Evolutionary conservation across 768 basidiomycete genomes (phyloP).

Genomic region (Hemileccinum impolitum): DNA sequence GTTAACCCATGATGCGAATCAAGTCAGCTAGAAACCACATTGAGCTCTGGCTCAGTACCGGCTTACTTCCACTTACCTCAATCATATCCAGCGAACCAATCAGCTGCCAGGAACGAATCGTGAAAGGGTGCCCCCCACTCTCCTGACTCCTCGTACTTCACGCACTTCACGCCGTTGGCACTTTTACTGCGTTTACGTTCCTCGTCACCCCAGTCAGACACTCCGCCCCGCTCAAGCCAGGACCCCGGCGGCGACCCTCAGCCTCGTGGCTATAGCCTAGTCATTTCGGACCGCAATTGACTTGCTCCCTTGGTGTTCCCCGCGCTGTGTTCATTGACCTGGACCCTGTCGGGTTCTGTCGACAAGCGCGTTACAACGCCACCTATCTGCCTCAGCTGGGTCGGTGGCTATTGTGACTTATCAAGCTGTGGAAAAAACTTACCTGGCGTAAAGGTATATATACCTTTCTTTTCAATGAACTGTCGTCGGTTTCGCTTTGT

Average conservation of each 20-base stretch:
- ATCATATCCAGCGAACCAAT: conserved; percentile 3
- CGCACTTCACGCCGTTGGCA: conserved; percentile 1
- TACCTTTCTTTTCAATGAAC: conserved; percentile 1
- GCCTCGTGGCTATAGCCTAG: conserved; percentile 14
- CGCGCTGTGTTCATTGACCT: conserved; percentile 5
- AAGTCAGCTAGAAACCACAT: background rate
- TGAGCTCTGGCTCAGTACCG: background rate
- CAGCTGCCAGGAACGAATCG: conserved; percentile 3
- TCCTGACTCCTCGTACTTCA: conserved; percentile 1
- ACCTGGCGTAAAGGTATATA: conserved; percentile 16
- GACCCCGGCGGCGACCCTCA: background rate
- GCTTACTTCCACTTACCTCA: conserved; percentile 2
- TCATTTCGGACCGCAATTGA: background rate
- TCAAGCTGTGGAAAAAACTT: background rate
- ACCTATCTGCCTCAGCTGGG: background rate
- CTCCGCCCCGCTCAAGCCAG: background rate
- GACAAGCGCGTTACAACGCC: conserved; percentile 6
- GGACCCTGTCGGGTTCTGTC: conserved; percentile 2
- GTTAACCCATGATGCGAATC: background rate
- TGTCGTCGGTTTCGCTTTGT: background rate
- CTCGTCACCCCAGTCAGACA: background rate
- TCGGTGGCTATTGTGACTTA: background rate
- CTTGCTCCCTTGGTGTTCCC: conserved; percentile 6
- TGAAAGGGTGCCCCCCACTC: background rate
- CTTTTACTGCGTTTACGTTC: conserved; percentile 11